Base-by-base conservation (phyloP, 208 protist genomes). In the Leishmania gerbilli region DNA sequence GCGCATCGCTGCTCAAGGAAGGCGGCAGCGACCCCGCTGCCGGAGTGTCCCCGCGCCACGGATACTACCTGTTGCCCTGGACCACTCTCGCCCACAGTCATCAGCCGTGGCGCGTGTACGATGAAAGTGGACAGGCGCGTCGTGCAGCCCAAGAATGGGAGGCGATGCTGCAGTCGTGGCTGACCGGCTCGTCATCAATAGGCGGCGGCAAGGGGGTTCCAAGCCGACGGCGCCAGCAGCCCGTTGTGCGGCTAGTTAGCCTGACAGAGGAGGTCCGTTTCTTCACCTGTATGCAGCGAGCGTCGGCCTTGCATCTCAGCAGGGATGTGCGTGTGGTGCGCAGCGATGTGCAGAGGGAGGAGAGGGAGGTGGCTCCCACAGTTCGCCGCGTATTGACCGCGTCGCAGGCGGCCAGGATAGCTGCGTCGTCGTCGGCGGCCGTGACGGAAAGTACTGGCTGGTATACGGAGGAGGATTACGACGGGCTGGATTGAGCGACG, bases 91-190 rank as follows among this genome's bases (percentile, higher is more conserved):
- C 91, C 13, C 62, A 80, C 24, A 89, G 87, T 49, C 88, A 89
- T 45, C 91, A 95, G 76, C 90, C 88, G 8, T 76, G 94, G 31
- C 88, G 93, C 27, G 72, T 97, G n/a, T 97, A 97, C 74, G 95
- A 97, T 81, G 95, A 97, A 80, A 91, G 93, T 72, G 88, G 88
- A 8, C 86, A 93, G 68, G 92, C 91, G 42, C 79, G 75, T 27
- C 45, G 80, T 51, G 88, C 87, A 1, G 89, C 89, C 5, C 74
- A 75, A 1, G 64, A 77, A 47, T 97, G 92, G 84, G 91, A 89
- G 68, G 75, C 78, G 34, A 67, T 67, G 49, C 56, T 96, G 62
- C 87, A 87, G 24, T n/a, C 51, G 7, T 82, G 92, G 56, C 62
- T 95, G 13, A 42, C 55, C 1, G 71, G 71, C 15, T 21, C 45